phyloP scores from a whole-genome alignment of 164 flowering plant species.

The Aristolochia californica region DNA sequence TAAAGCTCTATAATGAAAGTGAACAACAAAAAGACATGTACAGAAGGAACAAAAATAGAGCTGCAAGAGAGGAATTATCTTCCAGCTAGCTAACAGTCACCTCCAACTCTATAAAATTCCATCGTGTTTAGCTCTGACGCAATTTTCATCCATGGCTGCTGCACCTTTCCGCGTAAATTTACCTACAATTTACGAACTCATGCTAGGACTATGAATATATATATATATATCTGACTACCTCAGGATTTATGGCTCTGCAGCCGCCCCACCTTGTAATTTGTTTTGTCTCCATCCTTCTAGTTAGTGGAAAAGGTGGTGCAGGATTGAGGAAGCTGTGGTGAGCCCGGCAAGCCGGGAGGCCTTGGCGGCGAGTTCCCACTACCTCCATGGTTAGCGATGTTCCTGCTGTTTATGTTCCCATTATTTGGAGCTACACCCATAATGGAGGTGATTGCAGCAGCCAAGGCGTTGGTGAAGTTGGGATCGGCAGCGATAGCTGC shows the following conservation, averaged over 20 bases:
- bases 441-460: constrained; percentile 31
- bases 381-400: not conserved
- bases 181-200: no score
- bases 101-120: no score
- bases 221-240: not conserved
- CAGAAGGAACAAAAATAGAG: no score
- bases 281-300: constrained; percentile 6
- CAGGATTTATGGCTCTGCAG: no score
- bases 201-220: not conserved
- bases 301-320: constrained; percentile 43
- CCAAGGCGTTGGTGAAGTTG: constrained; percentile 42
- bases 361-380: not conserved
- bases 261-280: no score
- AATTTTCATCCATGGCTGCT: no score
- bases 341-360: constrained; percentile 13
- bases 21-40: no score
- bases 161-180: no score
- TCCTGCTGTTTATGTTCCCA: not conserved
- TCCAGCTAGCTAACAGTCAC: no score
- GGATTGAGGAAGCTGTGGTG: constrained; percentile 39
- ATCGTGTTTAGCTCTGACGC: no score
- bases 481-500: constrained; percentile 48
- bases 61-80: no score
- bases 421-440: constrained; percentile 16
- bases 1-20: no score